Percentiles rank a stretch among this genome's conserved stretches.
Evolutionary conservation across 2,329 filamentous ascomycete species (phyloP).

Genomic region (Xenosphaeropsis pyriputrescens): DNA sequence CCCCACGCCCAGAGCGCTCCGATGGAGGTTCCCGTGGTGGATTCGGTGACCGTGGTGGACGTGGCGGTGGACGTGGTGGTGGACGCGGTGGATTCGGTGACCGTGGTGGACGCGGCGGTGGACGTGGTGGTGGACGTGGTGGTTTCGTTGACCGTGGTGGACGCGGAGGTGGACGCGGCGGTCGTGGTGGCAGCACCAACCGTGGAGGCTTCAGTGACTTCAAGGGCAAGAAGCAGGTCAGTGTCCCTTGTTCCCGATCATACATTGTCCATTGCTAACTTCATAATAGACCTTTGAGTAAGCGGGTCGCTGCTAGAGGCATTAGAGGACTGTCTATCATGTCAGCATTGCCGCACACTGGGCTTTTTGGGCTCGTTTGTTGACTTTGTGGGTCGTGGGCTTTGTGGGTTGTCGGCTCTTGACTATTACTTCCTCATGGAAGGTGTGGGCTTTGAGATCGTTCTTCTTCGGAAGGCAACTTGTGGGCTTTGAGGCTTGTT

Average conservation of each 20-base stretch:
- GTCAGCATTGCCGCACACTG: neutral
- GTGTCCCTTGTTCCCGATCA: conserved; percentile 16
- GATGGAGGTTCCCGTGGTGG: conserved; percentile 24
- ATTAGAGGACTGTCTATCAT: too few species aligned
- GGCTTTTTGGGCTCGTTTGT: neutral
- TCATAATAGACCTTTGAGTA: too few species aligned
- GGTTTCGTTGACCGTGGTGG: conserved; percentile 22
- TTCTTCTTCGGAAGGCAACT: conserved; percentile 6
- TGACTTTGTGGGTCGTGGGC: conserved; percentile 18
- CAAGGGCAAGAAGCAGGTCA: conserved; percentile 36
- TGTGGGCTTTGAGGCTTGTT: conserved; percentile 16
- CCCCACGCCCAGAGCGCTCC: conserved; percentile 36
- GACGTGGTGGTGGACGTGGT: conserved; percentile 18
- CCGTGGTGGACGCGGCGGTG: conserved; percentile 22
- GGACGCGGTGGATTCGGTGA: conserved; percentile 21
- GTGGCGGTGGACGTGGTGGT: conserved; percentile 22
- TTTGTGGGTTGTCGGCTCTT: conserved; percentile 23
- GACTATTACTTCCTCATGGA: conserved; percentile 16
- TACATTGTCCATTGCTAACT: neutral
- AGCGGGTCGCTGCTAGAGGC: too few species aligned
- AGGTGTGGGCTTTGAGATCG: conserved; percentile 21
- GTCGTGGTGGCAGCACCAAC: conserved; percentile 25
- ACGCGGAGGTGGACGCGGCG: conserved; percentile 27
- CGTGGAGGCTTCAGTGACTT: conserved; percentile 43
- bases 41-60: conserved; percentile 20